Evolutionary conservation across 345 rosid genomes (phyloP), one percentile per base, ranked within the genome.

Genomic region (Cochlearia excelsa): DNA sequence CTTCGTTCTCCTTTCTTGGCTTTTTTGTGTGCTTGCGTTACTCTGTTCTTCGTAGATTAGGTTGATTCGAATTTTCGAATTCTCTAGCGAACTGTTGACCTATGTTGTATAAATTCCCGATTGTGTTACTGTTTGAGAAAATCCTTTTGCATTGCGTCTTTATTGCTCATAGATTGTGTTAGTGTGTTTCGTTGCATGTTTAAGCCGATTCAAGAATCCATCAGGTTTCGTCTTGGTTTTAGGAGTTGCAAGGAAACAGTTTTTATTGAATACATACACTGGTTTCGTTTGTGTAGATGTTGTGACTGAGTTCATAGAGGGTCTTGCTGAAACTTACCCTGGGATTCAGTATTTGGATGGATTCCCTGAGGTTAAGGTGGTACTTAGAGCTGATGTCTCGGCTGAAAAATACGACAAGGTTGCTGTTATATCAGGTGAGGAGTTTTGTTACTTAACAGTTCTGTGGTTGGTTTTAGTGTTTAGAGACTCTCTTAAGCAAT

Each of bases 301-400:
- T 62, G 99, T 93, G 51, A 93, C 94, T 34, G 99, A 93, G 76
- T 86, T 77, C 77, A 85, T 93, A 43, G 99, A 93, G 68, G 99
- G 99, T 31, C 89, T 93, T 51, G 88, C 81, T 0, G 99, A 93
- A 71, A 86, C 95, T 48, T 93, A 82, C 73, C 88, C 91, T 10
- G 91, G 85, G 58, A 78, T 93, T 51, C 97, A 88, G 75, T 80
- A 83, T 65, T 75, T 93, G 70, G 99, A 86, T 64, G 99, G 99
- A 10, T 86, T 93, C 55, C 99, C 99, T 9, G 86, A 88, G 97
- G 94, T 93, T 70, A 93, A 86, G 80, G 99, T 93, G 60, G 99
- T 93, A 1, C 55, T 93, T 56, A 88, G 97, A 46, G 89, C 97
- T 70, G 99, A 88, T 80, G 87, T 81, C 71, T 77, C 87, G 4